A percentile compares a stretch with the other conserved stretches of the same genome.
These are phyloP conservation scores for Aspergillus melleus DNA, from an alignment of 2,329 filamentous ascomycete species.

Conservation along the genomic window DNA sequence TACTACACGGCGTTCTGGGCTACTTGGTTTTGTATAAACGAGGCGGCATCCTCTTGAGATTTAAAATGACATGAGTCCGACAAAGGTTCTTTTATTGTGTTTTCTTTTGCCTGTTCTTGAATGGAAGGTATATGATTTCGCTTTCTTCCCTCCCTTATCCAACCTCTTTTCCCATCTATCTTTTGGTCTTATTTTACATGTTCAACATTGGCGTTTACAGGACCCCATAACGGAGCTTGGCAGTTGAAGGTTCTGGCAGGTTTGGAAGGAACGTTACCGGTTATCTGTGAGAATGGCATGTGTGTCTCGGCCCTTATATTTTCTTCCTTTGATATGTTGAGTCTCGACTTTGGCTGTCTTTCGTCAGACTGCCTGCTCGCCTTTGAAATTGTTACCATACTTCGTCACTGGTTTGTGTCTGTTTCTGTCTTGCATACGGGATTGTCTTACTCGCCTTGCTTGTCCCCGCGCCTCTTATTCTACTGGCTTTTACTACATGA, in stretches of 20 bases:
- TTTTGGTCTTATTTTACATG: slow-evolving; percentile 13
- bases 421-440: slow-evolving; percentile 3
- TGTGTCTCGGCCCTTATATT: slow-evolving; percentile 12
- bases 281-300: slow-evolving; percentile 19
- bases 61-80: slow-evolving; percentile 18
- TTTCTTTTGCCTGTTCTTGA: slow-evolving; percentile 9
- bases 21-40: slow-evolving; percentile 21
- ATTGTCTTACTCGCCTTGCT: slow-evolving; percentile 1
- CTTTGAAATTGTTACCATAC: not conserved
- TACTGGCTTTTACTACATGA: slow-evolving; percentile 11
- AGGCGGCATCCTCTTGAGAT: slow-evolving; percentile 16
- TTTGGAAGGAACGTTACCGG: slow-evolving; percentile 14
- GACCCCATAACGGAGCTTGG: slow-evolving; percentile 20
- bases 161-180: slow-evolving; percentile 1
- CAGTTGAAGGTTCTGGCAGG: slow-evolving; percentile 18
- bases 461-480: not conserved
- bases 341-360: slow-evolving; percentile 8
- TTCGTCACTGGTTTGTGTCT: slow-evolving; percentile 4
- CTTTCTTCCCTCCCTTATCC: slow-evolving; percentile 8
- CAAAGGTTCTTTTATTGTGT: slow-evolving; percentile 12
- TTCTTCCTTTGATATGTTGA: slow-evolving; percentile 10
- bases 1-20: slow-evolving; percentile 6
- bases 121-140: slow-evolving; percentile 22
- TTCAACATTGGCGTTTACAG: slow-evolving; percentile 26
- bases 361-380: not conserved